Conservation (phyloP, 1,284 basidiomycete species). For the Ceratobasidium sp. region DNA sequence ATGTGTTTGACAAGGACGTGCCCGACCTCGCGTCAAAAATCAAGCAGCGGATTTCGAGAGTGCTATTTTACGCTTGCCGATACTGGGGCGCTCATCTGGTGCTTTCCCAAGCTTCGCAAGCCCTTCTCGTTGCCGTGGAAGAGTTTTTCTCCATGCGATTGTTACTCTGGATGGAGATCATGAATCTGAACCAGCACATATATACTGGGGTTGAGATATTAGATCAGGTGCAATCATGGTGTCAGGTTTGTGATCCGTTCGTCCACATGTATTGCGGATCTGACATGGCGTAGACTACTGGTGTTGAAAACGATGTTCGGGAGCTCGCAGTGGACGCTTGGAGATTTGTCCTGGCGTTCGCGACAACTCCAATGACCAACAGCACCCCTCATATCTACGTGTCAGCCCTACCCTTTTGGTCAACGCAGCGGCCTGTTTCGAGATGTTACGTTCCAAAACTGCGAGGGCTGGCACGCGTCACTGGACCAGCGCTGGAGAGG, state of each 20-base stretch:
- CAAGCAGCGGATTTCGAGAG: not conserved
- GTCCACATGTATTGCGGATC: no score
- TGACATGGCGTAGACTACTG: no score
- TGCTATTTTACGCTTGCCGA: not conserved
- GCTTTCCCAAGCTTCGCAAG: not conserved
- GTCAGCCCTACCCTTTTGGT: not conserved
- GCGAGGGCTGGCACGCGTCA: not conserved
- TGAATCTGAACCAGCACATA: not conserved
- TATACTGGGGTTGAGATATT: not conserved
- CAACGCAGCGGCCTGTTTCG: not conserved
- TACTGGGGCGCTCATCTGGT: not conserved
- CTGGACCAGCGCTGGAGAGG: not conserved
- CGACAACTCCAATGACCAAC: not conserved
- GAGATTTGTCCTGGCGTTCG: not conserved
- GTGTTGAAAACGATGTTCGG: no score
- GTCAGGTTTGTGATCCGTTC: not conserved
- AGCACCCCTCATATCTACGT: constrained; percentile 4
- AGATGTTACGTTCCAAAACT: not conserved
- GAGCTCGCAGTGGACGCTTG: not conserved
- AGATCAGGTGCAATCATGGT: not conserved
- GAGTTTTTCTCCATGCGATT: not conserved
- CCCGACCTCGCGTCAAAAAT: not conserved
- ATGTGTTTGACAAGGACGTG: not conserved
- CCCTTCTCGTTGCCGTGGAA: not conserved
- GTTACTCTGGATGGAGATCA: not conserved